Evolutionary conservation across 495 filamentous ascomycete species (phyloP).

Genomic region (Xylaria grammica): DNA sequence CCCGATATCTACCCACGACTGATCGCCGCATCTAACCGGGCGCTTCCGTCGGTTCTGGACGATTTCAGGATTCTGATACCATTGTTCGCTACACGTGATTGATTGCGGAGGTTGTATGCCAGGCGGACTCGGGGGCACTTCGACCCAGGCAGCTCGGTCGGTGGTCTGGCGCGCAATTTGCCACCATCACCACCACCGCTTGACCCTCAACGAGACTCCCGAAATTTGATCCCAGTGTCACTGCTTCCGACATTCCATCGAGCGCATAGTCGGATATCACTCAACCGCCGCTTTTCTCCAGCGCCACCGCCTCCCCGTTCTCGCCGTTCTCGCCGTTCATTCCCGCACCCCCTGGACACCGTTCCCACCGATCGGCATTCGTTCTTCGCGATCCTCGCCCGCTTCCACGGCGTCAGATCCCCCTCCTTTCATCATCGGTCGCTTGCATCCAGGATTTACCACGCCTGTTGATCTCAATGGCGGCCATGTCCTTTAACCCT

Average conservation of each 20-base stretch:
- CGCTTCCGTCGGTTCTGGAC: neutral
- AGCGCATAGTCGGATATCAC: constrained; percentile 1
- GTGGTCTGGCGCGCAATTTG: constrained; percentile 23
- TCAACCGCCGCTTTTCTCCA: neutral
- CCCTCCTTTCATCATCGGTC: constrained; percentile 17
- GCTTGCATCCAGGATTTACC: constrained; percentile 7
- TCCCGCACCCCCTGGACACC: constrained; percentile 6
- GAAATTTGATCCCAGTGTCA: neutral
- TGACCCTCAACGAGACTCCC: constrained; percentile 6
- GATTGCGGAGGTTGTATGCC: constrained; percentile 22
- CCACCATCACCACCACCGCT: constrained; percentile 18
- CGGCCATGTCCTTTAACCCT: constrained; percentile 61
- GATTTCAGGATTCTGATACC: neutral
- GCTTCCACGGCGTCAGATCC: constrained; percentile 22
- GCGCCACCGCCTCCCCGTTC: constrained; percentile 1
- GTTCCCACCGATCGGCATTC: constrained; percentile 13
- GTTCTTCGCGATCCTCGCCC: constrained; percentile 10
- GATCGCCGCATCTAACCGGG: neutral
- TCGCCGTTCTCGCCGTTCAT: neutral
- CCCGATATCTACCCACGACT: constrained; percentile 3
- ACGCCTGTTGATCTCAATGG: constrained; percentile 35
- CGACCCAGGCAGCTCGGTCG: constrained; percentile 24
- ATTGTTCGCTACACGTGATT: constrained; percentile 18
- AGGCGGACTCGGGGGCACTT: constrained; percentile 22
- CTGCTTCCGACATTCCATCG: neutral